Evolutionary conservation across 306 rosid species (phyloP), one percentile per base, ranked within the genome.

Genomic region (Acmispon strigosus): DNA sequence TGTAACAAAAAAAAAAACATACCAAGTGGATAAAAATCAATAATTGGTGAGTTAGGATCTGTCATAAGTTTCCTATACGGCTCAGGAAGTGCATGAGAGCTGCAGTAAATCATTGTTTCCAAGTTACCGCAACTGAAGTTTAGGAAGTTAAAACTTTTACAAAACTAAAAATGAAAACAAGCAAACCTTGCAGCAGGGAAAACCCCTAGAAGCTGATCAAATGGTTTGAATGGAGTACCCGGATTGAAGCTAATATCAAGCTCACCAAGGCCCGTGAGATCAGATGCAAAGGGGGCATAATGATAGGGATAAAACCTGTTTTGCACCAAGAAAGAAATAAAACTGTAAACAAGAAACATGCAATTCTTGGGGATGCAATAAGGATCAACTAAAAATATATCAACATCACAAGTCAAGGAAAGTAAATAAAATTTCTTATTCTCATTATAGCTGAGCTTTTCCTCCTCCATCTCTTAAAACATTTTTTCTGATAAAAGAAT

Each of bases 241-340:
- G 85, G 77, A 6, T 82, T 73, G 62, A 91, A 95, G 72, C 19
- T 62, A 86, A 91, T 95, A 52, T 75, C 18, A 75, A 95, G 88
- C 66, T 82, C 78, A 72, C 82, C 83, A 55, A 91, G 99, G 79
- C 70, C 93, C 80, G 80, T 86, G 32, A 95, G 96, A 79, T 95
- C 99, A 74, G 99, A 95, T 5, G 99, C 99, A 85, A 95, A 91
- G 4, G 99, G 97, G 17, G 97, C 97, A 81, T 91, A 95, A 75
- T 95, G 99, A 75, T 95, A 95, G 1, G 99, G 99, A 83, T 95
- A 91, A 87, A 91, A 95, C 99, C 99, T 95, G 87, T 70, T 79
- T 70, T 9, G 41, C 20, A 56, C 42, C 14, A 24, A 27, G 53
- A 57, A 17, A 44, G 53, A 69, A 10, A 37, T 20, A 8, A 37